A percentile compares a stretch with the other conserved stretches of the same genome.
Evolutionary conservation across 768 basidiomycete species (phyloP).

Genomic region (Favolaschia claudopus): DNA sequence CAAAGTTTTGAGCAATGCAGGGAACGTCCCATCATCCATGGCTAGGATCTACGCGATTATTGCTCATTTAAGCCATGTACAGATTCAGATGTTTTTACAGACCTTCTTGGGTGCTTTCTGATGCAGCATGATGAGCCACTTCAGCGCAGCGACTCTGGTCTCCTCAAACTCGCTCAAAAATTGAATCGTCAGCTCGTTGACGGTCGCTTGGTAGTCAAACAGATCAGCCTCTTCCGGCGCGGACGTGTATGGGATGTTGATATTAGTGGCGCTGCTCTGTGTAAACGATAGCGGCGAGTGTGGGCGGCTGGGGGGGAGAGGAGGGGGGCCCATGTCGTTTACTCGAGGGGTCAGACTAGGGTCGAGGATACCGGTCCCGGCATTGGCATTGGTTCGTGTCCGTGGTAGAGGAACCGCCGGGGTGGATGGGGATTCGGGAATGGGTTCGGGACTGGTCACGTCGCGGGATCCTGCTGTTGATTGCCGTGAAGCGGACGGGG

Average conservation of each 20-base stretch:
- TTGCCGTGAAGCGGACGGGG: slow-evolving; percentile 58
- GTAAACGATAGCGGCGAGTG: slow-evolving; percentile 67
- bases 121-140: slow-evolving; percentile 99
- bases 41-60: slow-evolving; percentile 75
- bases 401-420: slow-evolving; percentile 33
- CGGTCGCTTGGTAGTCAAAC: slow-evolving; percentile 93
- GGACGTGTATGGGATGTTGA: slow-evolving; percentile 37
- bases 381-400: slow-evolving; percentile 15
- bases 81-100: not conserved
- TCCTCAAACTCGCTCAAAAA: slow-evolving; percentile 97
- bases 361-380: no score
- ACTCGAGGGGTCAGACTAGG: slow-evolving; percentile 36
- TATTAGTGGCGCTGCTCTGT: slow-evolving; percentile 41
- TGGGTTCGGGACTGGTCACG: slow-evolving; percentile 53
- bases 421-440: slow-evolving; percentile 38
- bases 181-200: slow-evolving; percentile 91
- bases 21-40: slow-evolving; percentile 97
- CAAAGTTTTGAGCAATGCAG: slow-evolving; percentile 91
- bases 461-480: slow-evolving; percentile 57
- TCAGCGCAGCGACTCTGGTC: slow-evolving; percentile 92
- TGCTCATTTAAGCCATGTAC: not conserved
- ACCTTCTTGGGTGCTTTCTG: slow-evolving; percentile 98
- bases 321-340: slow-evolving; percentile 38
- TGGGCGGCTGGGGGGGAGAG: slow-evolving; percentile 56
- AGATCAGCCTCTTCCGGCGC: slow-evolving; percentile 66